phyloP scores from a whole-genome alignment of 305 asterid species.

The Solanum hybrid region DNA sequence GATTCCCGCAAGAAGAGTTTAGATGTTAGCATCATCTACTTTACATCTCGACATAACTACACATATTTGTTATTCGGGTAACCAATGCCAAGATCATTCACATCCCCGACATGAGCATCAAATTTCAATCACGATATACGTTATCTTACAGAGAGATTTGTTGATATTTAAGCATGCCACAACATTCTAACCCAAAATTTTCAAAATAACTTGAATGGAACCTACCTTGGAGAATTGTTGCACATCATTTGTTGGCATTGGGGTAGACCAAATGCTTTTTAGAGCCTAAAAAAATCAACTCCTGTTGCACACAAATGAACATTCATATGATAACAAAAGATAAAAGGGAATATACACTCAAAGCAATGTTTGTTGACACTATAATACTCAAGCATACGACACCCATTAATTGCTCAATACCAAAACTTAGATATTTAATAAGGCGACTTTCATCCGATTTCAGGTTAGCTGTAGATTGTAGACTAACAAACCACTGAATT shows the following conservation, averaged over 20 bases:
- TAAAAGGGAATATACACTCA: neutral
- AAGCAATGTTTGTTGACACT: neutral
- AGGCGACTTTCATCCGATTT: neutral
- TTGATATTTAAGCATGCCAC: neutral
- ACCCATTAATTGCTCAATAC: neutral
- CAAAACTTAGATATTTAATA: neutral
- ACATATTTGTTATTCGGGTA: too few species aligned
- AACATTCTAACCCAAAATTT: too few species aligned
- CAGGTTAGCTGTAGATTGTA: neutral
- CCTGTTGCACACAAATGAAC: neutral
- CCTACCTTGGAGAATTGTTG: neutral
- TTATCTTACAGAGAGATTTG: too few species aligned
- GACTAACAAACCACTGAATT: neutral
- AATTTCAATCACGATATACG: neutral
- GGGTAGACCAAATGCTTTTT: neutral
- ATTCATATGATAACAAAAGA: neutral
- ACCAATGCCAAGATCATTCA: neutral
- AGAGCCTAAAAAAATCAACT: neutral
- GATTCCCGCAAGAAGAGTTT: neutral
- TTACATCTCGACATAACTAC: too few species aligned
- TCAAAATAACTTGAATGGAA: neutral
- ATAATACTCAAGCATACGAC: neutral
- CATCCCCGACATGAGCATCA: neutral
- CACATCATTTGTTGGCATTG: neutral
- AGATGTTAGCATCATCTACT: too few species aligned